Conservation (phyloP, 306 rosid species). For the Vicia villosa region DNA sequence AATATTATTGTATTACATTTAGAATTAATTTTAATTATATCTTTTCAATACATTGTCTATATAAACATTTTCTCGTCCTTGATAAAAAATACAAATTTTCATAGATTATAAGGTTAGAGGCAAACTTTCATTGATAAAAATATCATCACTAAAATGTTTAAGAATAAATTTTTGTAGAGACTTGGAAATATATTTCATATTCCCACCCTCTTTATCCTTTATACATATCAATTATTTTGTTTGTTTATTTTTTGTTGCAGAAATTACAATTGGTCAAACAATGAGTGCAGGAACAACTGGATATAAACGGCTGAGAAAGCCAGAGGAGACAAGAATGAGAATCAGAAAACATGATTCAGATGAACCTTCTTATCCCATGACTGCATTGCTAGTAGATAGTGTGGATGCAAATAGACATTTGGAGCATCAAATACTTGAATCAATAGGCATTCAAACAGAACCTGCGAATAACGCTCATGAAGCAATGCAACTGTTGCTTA, state of each 20-base stretch:
- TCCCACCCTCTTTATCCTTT: neutral
- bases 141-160: no score
- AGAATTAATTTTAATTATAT: no score
- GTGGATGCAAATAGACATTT: neutral
- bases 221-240: neutral
- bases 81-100: no score
- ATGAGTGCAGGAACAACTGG: neutral
- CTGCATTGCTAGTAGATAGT: conserved; percentile 9
- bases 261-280: neutral
- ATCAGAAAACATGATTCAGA: neutral
- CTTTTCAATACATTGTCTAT: no score
- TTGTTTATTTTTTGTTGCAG: neutral
- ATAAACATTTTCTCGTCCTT: no score
- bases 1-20: no score
- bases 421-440: neutral
- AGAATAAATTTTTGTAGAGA: no score
- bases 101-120: no score
- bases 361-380: neutral
- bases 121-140: no score
- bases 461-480: neutral
- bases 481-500: neutral
- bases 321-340: neutral
- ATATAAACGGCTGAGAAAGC: neutral
- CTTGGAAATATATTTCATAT: no score
- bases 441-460: neutral